Evolutionary conservation across 495 filamentous ascomycete species (phyloP), one percentile per base, ranked within the genome.

Genomic region (Penicillium chermesinum): DNA sequence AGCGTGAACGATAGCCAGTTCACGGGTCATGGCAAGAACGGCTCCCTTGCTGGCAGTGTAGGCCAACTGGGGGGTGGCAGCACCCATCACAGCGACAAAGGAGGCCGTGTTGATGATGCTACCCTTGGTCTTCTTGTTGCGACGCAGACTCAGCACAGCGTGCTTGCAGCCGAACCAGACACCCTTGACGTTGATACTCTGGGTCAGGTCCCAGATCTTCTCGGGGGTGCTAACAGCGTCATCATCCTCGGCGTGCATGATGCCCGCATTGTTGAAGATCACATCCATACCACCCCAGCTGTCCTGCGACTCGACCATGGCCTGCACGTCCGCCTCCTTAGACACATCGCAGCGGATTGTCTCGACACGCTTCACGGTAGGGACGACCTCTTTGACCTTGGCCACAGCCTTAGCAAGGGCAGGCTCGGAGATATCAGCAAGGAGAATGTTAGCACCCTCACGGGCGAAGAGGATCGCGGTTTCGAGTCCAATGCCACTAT

Each of bases 191-290:
- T 96, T 98, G 75, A 96, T 93, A 48, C 76, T 79, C 49, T 94
- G 88, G 5, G 93, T 98, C 50, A 91, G 68, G 60, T 98, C 89
- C 93, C 93, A 98, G 71, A 98, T 89, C 44, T 79, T 80, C 69
- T 96, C 89, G 7, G 86, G 81, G 1, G 90, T 96, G 44, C 81
- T 74, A 52, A 93, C 70, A 20, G 91, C 88, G 65, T 96, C 90
- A 51, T 79, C 85, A 63, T 98, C 93, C 44, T 85, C 76, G 14
- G 77, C 79, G 67, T 96, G 90, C 93, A 98, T 96, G 64, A 98
- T 98, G 13, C 93, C 93, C 0, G 93, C 93, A 64, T 98, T 98
- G 80, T 98, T 98, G 81, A 96, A 98, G 49, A 98, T 87, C 55
- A 96, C 76, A 64, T 98, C 93, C 0, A 89, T 71, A 10, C 93